A percentile compares a stretch with the other conserved stretches of the same genome.
phyloP scores from a whole-genome alignment of 495 filamentous ascomycete species.

The Aspergillus incahuasiensis region DNA sequence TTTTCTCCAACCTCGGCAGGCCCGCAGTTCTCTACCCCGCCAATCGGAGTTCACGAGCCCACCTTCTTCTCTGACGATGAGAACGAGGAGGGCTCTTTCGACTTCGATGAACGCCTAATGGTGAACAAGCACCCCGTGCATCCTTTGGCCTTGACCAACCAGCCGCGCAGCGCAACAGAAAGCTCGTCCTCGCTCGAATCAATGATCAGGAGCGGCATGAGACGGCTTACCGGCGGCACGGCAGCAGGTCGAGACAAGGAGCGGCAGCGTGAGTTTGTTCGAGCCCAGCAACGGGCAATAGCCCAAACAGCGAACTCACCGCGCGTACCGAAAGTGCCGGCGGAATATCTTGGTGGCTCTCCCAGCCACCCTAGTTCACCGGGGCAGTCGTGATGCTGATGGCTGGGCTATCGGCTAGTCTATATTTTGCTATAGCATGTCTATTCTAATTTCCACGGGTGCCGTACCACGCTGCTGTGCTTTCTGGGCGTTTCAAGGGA shows the following conservation, averaged over 20 bases:
- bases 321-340: constrained; percentile 61
- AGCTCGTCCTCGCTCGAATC: constrained; percentile 62
- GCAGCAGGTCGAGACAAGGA: constrained; percentile 53
- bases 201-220: constrained; percentile 62
- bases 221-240: constrained; percentile 60
- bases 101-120: constrained; percentile 44
- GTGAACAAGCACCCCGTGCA: constrained; percentile 48
- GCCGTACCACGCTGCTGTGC: constrained; percentile 6
- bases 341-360: constrained; percentile 44
- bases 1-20: constrained; percentile 35
- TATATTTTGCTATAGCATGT: background rate
- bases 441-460: background rate
- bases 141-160: constrained; percentile 44
- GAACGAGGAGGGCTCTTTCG: constrained; percentile 43
- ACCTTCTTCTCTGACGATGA: constrained; percentile 57
- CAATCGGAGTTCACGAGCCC: constrained; percentile 35
- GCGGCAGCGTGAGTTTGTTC: constrained; percentile 54
- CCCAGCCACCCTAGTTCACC: constrained; percentile 41
- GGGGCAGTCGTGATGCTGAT: constrained; percentile 16
- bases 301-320: constrained; percentile 45
- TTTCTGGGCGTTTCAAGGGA: constrained; percentile 5
- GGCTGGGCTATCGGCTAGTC: background rate
- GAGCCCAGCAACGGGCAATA: constrained; percentile 46
- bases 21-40: constrained; percentile 22
- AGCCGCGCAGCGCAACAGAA: constrained; percentile 37